These are phyloP conservation scores for Pseudocercospora fijiensis DNA, from an alignment of 2,329 filamentous ascomycete genomes.

Conservation along the genomic window DNA sequence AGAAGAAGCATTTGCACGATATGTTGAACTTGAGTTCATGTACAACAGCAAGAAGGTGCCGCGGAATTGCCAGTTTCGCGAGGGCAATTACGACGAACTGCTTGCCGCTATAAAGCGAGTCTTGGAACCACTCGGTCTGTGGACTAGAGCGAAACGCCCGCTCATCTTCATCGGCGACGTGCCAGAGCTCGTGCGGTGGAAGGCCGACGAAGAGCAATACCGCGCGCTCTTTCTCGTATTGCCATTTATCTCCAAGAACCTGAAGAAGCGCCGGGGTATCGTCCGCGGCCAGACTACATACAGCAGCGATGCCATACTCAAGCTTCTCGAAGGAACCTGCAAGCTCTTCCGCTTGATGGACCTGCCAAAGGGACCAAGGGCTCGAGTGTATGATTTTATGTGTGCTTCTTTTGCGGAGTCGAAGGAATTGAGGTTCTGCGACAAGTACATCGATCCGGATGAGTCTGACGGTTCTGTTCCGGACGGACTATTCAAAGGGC, in stretches of 20 bases:
- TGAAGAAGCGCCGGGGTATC: neutral
- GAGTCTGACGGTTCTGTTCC: neutral
- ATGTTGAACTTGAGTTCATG: neutral
- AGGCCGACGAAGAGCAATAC: neutral
- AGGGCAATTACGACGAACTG: constrained; percentile 5
- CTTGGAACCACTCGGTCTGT: neutral
- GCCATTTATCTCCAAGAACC: neutral
- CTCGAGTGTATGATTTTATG: neutral
- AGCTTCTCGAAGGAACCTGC: neutral
- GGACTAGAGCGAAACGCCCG: neutral
- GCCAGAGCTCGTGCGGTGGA: neutral
- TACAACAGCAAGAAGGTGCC: neutral
- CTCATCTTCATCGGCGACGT: neutral
- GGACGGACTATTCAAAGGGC: neutral
- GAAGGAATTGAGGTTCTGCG: neutral
- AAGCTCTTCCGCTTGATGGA: constrained; percentile 12
- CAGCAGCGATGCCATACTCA: neutral
- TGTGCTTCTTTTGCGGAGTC: too few species aligned
- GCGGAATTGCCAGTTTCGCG: neutral
- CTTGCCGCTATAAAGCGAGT: neutral
- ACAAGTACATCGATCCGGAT: neutral
- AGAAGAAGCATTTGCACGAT: neutral
- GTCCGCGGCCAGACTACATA: neutral
- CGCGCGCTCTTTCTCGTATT: neutral
- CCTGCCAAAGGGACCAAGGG: constrained; percentile 10